Percentiles rank a stretch among this genome's conserved stretches.
Evolutionary conservation across 192 early-diverging fungal genomes (phyloP).

Genomic region (Entrophospora sp.): DNA sequence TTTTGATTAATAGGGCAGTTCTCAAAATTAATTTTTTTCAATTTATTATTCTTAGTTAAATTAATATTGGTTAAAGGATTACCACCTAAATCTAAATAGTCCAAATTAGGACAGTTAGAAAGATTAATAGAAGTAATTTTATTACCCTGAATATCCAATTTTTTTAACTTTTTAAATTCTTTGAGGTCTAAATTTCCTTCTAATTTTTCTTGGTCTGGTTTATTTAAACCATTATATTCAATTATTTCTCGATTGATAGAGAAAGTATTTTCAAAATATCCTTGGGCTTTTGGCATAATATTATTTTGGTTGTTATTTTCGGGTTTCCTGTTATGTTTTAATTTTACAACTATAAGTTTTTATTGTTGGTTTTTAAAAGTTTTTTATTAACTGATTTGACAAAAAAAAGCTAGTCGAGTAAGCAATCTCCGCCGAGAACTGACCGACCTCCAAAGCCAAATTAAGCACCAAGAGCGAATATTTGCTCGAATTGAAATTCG

Average conservation of each 20-base stretch:
- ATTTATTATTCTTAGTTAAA: not conserved
- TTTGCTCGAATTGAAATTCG: not conserved
- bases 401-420: not conserved
- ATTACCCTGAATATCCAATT: not conserved
- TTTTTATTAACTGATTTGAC: not conserved
- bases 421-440: not conserved
- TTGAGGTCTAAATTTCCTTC: not conserved
- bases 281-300: not conserved
- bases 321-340: too few species aligned
- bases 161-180: not conserved
- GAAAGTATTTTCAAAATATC: not conserved
- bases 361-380: too few species aligned
- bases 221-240: not conserved
- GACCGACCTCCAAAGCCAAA: not conserved
- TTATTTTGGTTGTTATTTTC: too few species aligned
- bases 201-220: not conserved
- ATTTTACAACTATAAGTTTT: too few species aligned
- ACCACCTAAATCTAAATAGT: not conserved
- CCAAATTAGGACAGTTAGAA: not conserved
- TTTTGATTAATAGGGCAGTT: not conserved
- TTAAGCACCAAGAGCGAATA: not conserved
- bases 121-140: not conserved
- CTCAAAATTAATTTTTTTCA: not conserved
- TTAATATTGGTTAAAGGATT: not conserved
- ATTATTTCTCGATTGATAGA: not conserved